Evolutionary conservation across 371 early-diverging fungal genomes (phyloP).

Genomic region (Aphelidium insulamus): DNA sequence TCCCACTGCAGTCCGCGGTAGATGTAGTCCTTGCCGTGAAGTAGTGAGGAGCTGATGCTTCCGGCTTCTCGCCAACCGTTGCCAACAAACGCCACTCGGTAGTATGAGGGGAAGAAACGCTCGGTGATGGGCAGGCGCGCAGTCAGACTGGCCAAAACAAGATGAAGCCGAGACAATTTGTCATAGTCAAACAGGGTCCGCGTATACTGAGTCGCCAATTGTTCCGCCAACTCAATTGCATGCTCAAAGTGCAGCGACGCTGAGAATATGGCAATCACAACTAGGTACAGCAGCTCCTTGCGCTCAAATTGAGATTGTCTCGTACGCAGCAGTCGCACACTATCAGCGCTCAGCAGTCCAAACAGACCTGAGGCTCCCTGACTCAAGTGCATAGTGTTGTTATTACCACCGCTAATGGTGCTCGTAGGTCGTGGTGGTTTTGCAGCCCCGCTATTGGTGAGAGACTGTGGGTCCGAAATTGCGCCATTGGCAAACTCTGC

Average conservation of each 20-base stretch:
- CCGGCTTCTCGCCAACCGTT: conserved; percentile 25
- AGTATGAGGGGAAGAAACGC: conserved; percentile 41
- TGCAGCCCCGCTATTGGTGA: too few relatives aligned
- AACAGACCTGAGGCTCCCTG: too few relatives aligned
- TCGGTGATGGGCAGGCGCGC: conserved; percentile 29
- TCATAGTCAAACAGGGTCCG: conserved; percentile 23
- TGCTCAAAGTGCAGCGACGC: conserved; percentile 45
- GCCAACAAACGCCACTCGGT: conserved; percentile 53
- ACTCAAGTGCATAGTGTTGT: too few relatives aligned
- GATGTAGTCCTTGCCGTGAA: too few relatives aligned
- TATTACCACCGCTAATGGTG: too few relatives aligned
- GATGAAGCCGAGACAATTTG: conserved; percentile 25
- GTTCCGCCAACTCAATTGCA: conserved; percentile 32
- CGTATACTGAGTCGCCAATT: conserved; percentile 32
- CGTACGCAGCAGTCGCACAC: too few relatives aligned
- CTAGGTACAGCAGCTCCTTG: conserved; percentile 34
- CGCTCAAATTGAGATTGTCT: conserved; percentile 31
- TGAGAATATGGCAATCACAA: too few relatives aligned
- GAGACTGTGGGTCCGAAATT: too few relatives aligned
- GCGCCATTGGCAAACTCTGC: too few relatives aligned
- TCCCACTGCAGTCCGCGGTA: conserved; percentile 52
- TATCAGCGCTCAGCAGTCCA: too few relatives aligned
- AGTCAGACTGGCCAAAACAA: conserved; percentile 28
- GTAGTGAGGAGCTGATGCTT: conserved; percentile 45
- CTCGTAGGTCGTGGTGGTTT: too few relatives aligned